Conservation (phyloP, 257 asterid species). For the Mitragyna speciosa region DNA sequence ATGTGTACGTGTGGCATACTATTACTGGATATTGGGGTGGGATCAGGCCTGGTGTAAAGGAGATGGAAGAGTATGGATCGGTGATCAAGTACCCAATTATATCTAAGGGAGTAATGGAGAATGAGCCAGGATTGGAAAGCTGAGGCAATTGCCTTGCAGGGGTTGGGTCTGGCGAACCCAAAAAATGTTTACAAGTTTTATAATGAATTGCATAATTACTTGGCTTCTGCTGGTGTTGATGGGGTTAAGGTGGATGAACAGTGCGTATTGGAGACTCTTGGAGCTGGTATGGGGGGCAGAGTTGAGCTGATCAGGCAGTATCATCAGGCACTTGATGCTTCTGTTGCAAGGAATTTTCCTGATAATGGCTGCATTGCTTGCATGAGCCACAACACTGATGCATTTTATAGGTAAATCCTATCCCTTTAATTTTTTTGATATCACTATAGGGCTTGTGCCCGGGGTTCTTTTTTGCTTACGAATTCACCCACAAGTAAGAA, state of each 20-base stretch:
- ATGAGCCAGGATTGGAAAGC: slow-evolving; percentile 76
- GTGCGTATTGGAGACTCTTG: slow-evolving; percentile 81
- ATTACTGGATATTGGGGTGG: slow-evolving; percentile 96
- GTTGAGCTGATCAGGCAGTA: slow-evolving; percentile 76
- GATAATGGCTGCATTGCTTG: slow-evolving; percentile 89
- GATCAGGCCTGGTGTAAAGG: slow-evolving; percentile 67
- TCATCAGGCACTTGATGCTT: slow-evolving; percentile 92
- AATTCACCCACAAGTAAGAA: no score
- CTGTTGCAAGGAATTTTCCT: slow-evolving; percentile 61
- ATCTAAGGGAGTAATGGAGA: slow-evolving; percentile 69
- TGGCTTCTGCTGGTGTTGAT: slow-evolving; percentile 73
- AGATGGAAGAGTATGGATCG: slow-evolving; percentile 61
- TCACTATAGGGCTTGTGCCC: no score
- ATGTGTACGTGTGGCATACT: slow-evolving; percentile 90
- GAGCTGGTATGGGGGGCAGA: slow-evolving; percentile 78
- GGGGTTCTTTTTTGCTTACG: no score
- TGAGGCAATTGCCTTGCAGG: slow-evolving; percentile 65
- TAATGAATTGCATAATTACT: slow-evolving; percentile 74
- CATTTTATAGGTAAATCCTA: slow-evolving; percentile 60
- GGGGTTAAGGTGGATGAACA: slow-evolving; percentile 92
- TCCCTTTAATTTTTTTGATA: no score
- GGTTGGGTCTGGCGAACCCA: slow-evolving; percentile 77
- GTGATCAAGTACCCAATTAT: slow-evolving; percentile 61
- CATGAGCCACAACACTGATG: slow-evolving; percentile 89
- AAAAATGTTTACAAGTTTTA: slow-evolving; percentile 67